Conservation (phyloP, 257 asterid genomes). For the Primulina tabacum region DNA sequence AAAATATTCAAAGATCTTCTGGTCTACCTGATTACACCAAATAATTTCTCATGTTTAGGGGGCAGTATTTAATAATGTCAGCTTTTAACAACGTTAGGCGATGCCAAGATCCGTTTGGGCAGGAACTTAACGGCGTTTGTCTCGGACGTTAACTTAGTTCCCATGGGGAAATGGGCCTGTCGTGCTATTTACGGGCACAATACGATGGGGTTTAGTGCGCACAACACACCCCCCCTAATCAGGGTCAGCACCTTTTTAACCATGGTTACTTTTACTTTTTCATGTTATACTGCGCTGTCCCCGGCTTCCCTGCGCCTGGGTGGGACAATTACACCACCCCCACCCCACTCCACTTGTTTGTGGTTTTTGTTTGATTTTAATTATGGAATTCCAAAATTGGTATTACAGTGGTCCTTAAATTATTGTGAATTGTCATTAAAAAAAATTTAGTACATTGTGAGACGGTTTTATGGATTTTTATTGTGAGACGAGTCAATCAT, state of each 20-base stretch:
- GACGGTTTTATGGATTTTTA: too few relatives aligned
- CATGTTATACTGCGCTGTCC: neutral
- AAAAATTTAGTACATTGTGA: too few relatives aligned
- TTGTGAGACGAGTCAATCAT: too few relatives aligned
- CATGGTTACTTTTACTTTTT: constrained; percentile 17
- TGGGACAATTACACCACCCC: neutral
- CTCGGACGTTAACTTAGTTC: constrained; percentile 34
- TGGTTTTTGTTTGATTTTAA: neutral
- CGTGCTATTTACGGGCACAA: constrained; percentile 58
- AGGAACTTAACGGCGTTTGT: constrained; percentile 39
- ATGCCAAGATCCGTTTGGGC: constrained; percentile 37
- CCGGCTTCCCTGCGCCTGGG: constrained; percentile 2
- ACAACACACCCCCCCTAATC: constrained; percentile 6
- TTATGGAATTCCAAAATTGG: neutral
- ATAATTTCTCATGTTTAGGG: constrained; percentile 28
- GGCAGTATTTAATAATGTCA: constrained; percentile 31
- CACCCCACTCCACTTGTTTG: too few relatives aligned
- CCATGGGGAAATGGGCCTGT: constrained; percentile 58
- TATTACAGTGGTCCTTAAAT: neutral
- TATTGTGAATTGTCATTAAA: neutral
- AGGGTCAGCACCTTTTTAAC: constrained; percentile 12
- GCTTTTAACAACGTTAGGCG: constrained; percentile 31
- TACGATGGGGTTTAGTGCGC: constrained; percentile 32
- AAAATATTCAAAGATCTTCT: neutral
- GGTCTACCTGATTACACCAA: neutral